These are phyloP conservation scores for Dryadomyces quercus-mongolicae DNA, from an alignment of 2,329 filamentous ascomycete genomes.

Conservation along the genomic window DNA sequence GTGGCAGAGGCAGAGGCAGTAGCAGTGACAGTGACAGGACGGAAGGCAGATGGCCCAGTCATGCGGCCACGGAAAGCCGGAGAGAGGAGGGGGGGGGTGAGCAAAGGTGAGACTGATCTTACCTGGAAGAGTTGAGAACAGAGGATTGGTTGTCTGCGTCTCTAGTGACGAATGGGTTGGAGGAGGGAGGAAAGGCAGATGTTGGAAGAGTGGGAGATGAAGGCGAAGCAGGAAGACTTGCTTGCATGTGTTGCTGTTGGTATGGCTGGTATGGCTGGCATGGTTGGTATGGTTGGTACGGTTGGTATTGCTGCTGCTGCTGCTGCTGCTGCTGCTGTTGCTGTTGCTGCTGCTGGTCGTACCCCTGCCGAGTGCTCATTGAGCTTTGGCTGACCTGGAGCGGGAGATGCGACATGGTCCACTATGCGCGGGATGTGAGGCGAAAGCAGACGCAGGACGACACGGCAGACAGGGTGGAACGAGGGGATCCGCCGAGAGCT, in stretches of 20 bases:
- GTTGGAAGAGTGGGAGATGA: slow-evolving; percentile 11
- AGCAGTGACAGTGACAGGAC: too few species aligned
- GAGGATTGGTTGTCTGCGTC: too few species aligned
- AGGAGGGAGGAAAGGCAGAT: background rate
- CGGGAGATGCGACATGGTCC: slow-evolving; percentile 42
- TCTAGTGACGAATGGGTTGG: too few species aligned
- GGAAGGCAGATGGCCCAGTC: too few species aligned
- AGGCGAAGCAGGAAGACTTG: slow-evolving; percentile 9
- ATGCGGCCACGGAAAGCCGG: background rate
- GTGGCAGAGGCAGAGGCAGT: too few species aligned
- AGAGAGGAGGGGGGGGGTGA: background rate
- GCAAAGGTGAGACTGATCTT: slow-evolving; percentile 6
- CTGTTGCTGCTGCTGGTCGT: background rate
- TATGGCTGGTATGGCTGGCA: slow-evolving; percentile 4
- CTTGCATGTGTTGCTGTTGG: background rate
- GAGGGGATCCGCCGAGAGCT: background rate
- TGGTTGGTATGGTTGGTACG: slow-evolving; percentile 1
- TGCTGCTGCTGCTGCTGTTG: background rate
- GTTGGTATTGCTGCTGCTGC: background rate
- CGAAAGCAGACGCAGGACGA: slow-evolving; percentile 4
- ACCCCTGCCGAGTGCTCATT: background rate
- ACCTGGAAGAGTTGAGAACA: slow-evolving; percentile 11
- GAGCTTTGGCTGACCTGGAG: slow-evolving; percentile 29
- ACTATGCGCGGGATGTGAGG: slow-evolving; percentile 20
- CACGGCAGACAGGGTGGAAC: background rate